Percentiles rank a stretch among this genome's conserved stretches.
Conservation (phyloP, 345 rosid genomes). For the Gossypium stocksii region DNA sequence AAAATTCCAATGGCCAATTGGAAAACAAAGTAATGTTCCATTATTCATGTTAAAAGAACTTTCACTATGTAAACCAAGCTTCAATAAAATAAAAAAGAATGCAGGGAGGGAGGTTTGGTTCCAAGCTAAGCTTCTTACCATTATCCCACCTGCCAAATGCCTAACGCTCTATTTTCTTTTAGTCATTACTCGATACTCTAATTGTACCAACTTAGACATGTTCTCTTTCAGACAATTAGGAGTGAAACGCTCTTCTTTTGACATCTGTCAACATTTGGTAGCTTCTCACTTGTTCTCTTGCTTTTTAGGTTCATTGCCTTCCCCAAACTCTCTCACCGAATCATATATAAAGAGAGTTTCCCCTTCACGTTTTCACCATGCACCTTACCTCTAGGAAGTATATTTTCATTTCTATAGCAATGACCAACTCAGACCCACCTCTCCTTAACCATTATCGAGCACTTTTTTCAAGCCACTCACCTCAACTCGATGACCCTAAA, state of each 20-base stretch:
- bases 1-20: neutral
- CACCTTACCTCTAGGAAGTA: neutral
- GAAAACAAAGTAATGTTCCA: neutral
- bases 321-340: conserved; percentile 8
- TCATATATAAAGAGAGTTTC: conserved; percentile 4
- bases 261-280: conserved; percentile 37
- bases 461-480: conserved; percentile 13
- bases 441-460: conserved; percentile 29
- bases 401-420: neutral
- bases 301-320: neutral
- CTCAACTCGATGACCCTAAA: neutral
- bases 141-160: conserved; percentile 4
- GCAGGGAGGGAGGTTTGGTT: conserved; percentile 5
- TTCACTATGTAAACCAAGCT: neutral
- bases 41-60: neutral
- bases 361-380: neutral
- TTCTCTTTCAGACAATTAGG: conserved; percentile 20
- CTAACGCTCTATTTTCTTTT: too few relatives aligned
- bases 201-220: neutral
- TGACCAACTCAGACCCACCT: conserved; percentile 37
- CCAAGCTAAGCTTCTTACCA: conserved; percentile 11
- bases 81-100: conserved; percentile 8
- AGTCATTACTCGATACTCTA: neutral
- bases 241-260: conserved; percentile 27
- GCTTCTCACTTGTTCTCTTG: neutral